phyloP scores from a whole-genome alignment of 2,329 filamentous ascomycete genomes.

The Dothistroma septosporum region DNA sequence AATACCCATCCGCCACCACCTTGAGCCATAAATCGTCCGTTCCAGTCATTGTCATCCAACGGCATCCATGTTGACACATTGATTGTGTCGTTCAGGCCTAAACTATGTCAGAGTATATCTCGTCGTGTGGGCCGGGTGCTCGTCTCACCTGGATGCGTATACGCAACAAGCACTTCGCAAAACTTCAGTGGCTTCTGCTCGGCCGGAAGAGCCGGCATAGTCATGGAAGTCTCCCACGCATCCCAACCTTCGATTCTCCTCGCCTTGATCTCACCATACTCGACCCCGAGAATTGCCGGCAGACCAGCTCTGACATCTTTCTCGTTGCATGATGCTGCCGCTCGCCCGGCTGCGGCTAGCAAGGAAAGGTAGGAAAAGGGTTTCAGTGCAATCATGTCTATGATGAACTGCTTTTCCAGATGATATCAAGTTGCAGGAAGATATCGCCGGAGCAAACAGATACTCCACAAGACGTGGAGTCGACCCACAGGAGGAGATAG shows the following conservation, averaged over 20 bases:
- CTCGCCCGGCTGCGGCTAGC: background rate
- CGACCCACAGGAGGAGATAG: background rate
- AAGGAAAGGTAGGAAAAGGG: background rate
- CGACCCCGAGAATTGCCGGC: background rate
- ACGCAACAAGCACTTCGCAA: slow-evolving; percentile 37
- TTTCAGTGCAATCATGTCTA: background rate
- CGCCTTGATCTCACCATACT: background rate
- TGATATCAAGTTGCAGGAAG: too few relatives aligned
- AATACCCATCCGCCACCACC: slow-evolving; percentile 40
- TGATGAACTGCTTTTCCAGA: too few relatives aligned
- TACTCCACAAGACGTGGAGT: background rate
- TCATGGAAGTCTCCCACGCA: background rate
- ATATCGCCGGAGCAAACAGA: too few relatives aligned
- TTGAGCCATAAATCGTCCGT: slow-evolving; percentile 36
- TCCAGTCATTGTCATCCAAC: slow-evolving; percentile 25
- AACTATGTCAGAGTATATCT: background rate
- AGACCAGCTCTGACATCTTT: background rate
- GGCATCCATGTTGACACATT: slow-evolving; percentile 34
- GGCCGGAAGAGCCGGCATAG: slow-evolving; percentile 4
- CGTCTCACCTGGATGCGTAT: slow-evolving; percentile 35
- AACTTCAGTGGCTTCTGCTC: slow-evolving; percentile 20
- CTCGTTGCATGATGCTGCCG: background rate
- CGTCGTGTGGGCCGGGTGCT: slow-evolving; percentile 20
- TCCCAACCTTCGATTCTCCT: background rate
- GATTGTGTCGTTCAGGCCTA: slow-evolving; percentile 31